These are phyloP conservation scores for Cryphonectria nitschkei DNA, from an alignment of 2,329 filamentous ascomycete genomes.

Conservation along the genomic window DNA sequence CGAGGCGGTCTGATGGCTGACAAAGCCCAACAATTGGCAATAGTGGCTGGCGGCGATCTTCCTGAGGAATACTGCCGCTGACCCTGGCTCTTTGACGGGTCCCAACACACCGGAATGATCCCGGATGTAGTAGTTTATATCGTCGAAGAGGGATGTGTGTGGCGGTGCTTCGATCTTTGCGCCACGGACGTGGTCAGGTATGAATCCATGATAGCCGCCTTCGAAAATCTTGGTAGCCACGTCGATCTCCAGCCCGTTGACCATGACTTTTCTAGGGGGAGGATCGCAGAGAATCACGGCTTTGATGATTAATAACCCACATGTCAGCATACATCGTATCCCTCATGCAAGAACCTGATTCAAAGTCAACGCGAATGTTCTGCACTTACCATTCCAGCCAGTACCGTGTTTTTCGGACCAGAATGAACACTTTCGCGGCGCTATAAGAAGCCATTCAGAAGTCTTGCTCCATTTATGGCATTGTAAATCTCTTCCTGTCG, in stretches of 20 bases:
- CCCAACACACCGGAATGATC: constrained; percentile 1
- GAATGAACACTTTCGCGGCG: constrained; percentile 20
- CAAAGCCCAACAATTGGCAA: constrained; percentile 23
- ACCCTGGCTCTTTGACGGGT: not conserved
- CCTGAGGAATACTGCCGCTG: constrained; percentile 9
- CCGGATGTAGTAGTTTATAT: constrained; percentile 15
- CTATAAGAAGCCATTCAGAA: constrained; percentile 20
- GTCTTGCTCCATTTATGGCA: constrained; percentile 21
- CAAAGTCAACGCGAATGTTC: not conserved
- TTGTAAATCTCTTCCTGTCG: constrained; percentile 16
- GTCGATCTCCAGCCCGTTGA: not conserved
- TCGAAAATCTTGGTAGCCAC: constrained; percentile 8
- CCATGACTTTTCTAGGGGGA: not conserved
- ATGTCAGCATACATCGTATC: not conserved
- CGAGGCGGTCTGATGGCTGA: constrained; percentile 23
- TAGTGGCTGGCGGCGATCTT: constrained; percentile 23
- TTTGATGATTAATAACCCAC: not conserved
- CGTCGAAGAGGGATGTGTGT: constrained; percentile 10
- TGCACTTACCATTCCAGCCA: constrained; percentile 11
- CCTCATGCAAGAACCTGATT: not conserved
- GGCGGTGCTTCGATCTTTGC: not conserved
- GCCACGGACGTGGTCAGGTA: constrained; percentile 17
- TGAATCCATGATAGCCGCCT: constrained; percentile 21
- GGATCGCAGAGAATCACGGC: constrained; percentile 18
- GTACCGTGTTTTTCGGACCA: constrained; percentile 7